phyloP scores from a whole-genome alignment of 2,329 filamentous ascomycete species.

The Fusarium burgessii region DNA sequence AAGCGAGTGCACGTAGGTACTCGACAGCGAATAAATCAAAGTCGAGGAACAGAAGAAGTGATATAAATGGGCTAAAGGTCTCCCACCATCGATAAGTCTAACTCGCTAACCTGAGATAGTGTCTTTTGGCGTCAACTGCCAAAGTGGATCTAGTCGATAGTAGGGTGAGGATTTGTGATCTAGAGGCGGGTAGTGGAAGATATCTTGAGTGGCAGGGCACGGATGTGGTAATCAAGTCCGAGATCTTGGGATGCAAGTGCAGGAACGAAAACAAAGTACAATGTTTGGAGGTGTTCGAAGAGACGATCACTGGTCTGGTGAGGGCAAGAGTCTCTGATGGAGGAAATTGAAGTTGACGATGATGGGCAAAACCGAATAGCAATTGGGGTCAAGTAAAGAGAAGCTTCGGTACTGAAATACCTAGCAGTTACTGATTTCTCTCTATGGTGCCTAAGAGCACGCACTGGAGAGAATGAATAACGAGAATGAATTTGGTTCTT shows the following conservation, averaged over 20 bases:
- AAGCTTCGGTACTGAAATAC: conserved; percentile 10
- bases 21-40: conserved; percentile 4
- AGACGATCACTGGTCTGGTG: conserved; percentile 34
- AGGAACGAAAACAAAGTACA: not conserved
- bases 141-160: conserved; percentile 24
- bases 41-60: conserved; percentile 14
- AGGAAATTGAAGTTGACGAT: conserved; percentile 1
- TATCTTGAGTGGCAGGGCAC: conserved; percentile 21
- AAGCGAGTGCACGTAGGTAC: conserved; percentile 2
- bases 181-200: conserved; percentile 10
- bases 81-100: conserved; percentile 31
- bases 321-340: conserved; percentile 9
- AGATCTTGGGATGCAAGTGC: conserved; percentile 12
- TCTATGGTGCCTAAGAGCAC: conserved; percentile 33
- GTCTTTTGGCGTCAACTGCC: conserved; percentile 34
- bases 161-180: conserved; percentile 3
- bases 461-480: conserved; percentile 7
- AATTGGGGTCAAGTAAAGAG: conserved; percentile 9
- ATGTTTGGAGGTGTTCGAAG: conserved; percentile 6
- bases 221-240: conserved; percentile 6
- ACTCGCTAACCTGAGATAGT: conserved; percentile 27
- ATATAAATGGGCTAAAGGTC: conserved; percentile 36
- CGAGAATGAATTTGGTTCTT: conserved; percentile 10
- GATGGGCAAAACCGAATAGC: not conserved
- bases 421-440: conserved; percentile 2